These are phyloP conservation scores for Lyophyllum semitale DNA, from an alignment of 768 basidiomycete genomes.

Conservation along the genomic window DNA sequence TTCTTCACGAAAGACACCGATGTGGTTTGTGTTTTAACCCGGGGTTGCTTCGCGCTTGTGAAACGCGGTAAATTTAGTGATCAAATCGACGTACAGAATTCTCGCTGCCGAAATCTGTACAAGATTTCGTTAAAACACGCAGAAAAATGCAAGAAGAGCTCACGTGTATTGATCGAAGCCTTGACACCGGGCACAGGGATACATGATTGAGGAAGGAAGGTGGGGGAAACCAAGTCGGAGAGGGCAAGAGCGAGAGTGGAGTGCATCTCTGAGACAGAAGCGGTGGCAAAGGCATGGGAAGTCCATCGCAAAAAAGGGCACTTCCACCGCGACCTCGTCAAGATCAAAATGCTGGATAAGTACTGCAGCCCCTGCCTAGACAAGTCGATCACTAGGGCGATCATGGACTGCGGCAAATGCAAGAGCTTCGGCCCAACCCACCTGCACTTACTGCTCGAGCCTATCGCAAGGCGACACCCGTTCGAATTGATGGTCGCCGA, in stretches of 20 bases:
- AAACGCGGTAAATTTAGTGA: too few relatives aligned
- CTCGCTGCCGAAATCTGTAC: too few relatives aligned
- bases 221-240: conserved; percentile 11
- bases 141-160: too few relatives aligned
- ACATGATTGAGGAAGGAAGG: conserved; percentile 20
- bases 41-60: too few relatives aligned
- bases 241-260: conserved; percentile 4
- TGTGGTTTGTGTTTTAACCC: too few relatives aligned
- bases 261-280: conserved; percentile 16
- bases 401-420: conserved; percentile 20
- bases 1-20: too few relatives aligned
- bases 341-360: conserved; percentile 18
- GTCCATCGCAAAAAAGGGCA: not conserved
- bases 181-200: conserved; percentile 16
- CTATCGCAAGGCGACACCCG: conserved; percentile 34
- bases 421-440: conserved; percentile 32
- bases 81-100: too few relatives aligned
- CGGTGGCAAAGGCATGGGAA: conserved; percentile 11
- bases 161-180: too few relatives aligned
- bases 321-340: conserved; percentile 18
- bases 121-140: too few relatives aligned
- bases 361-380: conserved; percentile 28
- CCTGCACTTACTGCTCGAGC: conserved; percentile 35
- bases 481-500: conserved; percentile 37
- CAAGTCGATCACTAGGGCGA: conserved; percentile 18